phyloP scores from a whole-genome alignment of 2,329 filamentous ascomycete species.

The Colletotrichum australisinense region DNA sequence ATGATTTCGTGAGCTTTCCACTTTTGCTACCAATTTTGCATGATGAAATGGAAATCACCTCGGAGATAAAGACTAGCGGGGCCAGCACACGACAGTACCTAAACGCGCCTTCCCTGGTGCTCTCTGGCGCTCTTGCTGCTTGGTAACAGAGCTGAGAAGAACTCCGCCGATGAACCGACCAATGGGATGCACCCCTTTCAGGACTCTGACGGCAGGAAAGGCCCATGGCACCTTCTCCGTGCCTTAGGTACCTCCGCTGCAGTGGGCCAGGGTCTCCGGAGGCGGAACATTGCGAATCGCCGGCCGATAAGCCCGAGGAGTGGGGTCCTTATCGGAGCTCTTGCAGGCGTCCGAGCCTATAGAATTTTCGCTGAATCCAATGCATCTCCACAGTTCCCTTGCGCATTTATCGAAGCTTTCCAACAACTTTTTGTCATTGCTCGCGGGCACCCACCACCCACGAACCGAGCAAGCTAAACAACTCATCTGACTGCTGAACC shows the following conservation, averaged over 20 bases:
- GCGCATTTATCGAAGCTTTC: conserved; percentile 33
- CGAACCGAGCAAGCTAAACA: background rate
- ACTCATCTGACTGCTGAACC: background rate
- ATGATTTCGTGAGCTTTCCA: conserved; percentile 34
- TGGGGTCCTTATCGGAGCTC: conserved; percentile 37
- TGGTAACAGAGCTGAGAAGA: background rate
- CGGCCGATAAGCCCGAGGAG: conserved; percentile 34
- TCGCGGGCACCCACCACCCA: conserved; percentile 12
- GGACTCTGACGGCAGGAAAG: background rate
- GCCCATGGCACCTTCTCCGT: too few relatives aligned
- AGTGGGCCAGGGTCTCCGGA: conserved; percentile 1
- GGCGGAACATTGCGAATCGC: conserved; percentile 25
- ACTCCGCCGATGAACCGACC: background rate
- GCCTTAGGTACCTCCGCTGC: too few relatives aligned
- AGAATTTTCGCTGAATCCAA: conserved; percentile 38
- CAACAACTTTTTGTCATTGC: conserved; percentile 18
- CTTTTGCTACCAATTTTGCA: conserved; percentile 29
- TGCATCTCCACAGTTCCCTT: conserved; percentile 28
- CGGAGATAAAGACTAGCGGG: conserved; percentile 35
- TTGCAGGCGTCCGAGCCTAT: conserved; percentile 16
- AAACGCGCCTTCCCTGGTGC: background rate
- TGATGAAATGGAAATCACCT: conserved; percentile 48
- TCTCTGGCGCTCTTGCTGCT: background rate
- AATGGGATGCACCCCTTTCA: background rate
- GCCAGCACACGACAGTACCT: background rate